Percentiles rank a stretch among this genome's conserved stretches.
phyloP scores from a whole-genome alignment of 805 yeast genomes.

The Pichia ethanolica region DNA sequence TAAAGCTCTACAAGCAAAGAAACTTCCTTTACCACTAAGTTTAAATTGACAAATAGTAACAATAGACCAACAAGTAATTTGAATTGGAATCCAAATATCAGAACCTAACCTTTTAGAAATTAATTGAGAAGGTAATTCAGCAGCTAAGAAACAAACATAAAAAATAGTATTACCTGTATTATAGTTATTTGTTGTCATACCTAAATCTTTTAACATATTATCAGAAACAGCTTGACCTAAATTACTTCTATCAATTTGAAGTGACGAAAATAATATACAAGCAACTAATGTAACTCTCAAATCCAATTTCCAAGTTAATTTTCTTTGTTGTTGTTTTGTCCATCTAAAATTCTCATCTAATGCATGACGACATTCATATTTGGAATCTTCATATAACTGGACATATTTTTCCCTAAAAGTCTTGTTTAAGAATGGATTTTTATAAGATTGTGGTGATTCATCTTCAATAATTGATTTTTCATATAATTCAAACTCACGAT shows the following conservation, averaged over 20 bases:
- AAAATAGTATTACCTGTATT: slow-evolving; percentile 53
- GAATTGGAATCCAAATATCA: slow-evolving; percentile 54
- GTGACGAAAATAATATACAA: slow-evolving; percentile 48
- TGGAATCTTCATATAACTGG: slow-evolving; percentile 36
- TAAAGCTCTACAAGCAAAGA: slow-evolving; percentile 41
- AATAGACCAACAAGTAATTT: slow-evolving; percentile 47
- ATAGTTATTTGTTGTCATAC: slow-evolving; percentile 46
- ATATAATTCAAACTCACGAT: neutral
- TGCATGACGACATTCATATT: slow-evolving; percentile 48
- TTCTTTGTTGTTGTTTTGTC: slow-evolving; percentile 45
- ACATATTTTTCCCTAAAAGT: slow-evolving; percentile 38
- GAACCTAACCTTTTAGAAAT: slow-evolving; percentile 58
- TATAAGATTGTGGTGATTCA: neutral
- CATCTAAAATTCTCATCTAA: slow-evolving; percentile 55
- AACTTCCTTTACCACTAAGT: slow-evolving; percentile 35
- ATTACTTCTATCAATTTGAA: slow-evolving; percentile 54
- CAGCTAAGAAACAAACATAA: slow-evolving; percentile 41
- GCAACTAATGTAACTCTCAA: slow-evolving; percentile 51
- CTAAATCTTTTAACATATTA: slow-evolving; percentile 43
- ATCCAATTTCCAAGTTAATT: slow-evolving; percentile 45
- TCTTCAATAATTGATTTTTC: neutral
- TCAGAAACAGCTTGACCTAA: slow-evolving; percentile 49
- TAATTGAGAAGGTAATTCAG: slow-evolving; percentile 61
- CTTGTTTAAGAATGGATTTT: slow-evolving; percentile 38
- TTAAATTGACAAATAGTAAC: slow-evolving; percentile 47